Conservation (phyloP, 352 stramenopile species). For the Phytophthora litchii region DNA sequence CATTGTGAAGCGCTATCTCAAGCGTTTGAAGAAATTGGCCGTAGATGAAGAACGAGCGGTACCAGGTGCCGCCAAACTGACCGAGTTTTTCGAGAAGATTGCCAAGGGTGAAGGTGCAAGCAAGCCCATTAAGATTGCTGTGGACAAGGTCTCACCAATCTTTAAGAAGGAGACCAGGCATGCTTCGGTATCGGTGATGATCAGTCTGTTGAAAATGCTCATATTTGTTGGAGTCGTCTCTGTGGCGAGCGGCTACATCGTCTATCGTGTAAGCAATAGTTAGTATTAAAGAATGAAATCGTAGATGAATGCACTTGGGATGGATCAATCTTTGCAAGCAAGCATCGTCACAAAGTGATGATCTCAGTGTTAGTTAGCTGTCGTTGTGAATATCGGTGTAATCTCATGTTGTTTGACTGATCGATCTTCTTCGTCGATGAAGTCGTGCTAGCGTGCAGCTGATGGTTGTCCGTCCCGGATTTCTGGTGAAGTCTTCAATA, state of each 20-base stretch:
- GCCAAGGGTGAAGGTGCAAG: not conserved
- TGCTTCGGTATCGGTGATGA: constrained; percentile 16
- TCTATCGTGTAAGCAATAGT: constrained; percentile 25
- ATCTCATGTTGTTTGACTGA: no score
- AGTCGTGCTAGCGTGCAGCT: no score
- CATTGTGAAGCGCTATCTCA: constrained; percentile 8
- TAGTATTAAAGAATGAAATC: constrained; percentile 2
- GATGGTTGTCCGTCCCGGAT: no score
- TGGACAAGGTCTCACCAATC: constrained; percentile 20
- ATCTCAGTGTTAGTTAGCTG: no score
- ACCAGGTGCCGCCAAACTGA: constrained; percentile 9
- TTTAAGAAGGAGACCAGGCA: constrained; percentile 21
- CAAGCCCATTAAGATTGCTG: not conserved
- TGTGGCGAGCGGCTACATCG: constrained; percentile 16
- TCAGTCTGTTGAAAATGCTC: constrained; percentile 31
- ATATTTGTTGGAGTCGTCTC: constrained; percentile 15
- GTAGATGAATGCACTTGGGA: not conserved
- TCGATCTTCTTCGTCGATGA: no score
- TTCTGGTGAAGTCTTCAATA: no score
- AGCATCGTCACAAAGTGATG: no score
- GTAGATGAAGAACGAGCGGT: constrained; percentile 17
- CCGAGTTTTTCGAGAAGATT: constrained; percentile 6
- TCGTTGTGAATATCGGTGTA: no score
- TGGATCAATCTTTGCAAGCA: no score
- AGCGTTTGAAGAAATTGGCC: not conserved